These are phyloP conservation scores for Diutina siamensis DNA, from an alignment of 1,139 yeast genomes.

Conservation along the genomic window DNA sequence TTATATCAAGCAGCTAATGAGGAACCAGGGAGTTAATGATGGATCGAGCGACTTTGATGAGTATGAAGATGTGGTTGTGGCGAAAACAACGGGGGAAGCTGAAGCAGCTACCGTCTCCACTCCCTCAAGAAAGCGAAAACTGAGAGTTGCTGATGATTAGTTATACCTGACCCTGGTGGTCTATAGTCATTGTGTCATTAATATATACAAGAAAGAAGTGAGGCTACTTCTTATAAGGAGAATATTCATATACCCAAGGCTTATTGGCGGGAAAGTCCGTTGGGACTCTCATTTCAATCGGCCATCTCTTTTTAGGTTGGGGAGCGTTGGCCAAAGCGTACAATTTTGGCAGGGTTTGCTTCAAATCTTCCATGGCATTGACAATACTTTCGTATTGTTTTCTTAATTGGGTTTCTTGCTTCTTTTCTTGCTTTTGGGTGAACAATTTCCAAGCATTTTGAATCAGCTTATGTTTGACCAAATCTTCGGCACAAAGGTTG, in stretches of 20 bases:
- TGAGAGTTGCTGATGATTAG: background rate
- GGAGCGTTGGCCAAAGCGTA: constrained; percentile 39
- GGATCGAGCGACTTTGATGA: background rate
- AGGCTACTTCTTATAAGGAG: constrained; percentile 5
- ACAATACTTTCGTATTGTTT: constrained; percentile 57
- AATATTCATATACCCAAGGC: constrained; percentile 65
- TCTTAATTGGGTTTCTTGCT: constrained; percentile 35
- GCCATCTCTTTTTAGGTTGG: constrained; percentile 41
- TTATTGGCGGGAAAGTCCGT: constrained; percentile 84
- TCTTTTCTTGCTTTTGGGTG: constrained; percentile 36
- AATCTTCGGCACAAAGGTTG: constrained; percentile 69
- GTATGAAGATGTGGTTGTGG: background rate
- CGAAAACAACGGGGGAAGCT: background rate
- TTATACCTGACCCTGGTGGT: background rate
- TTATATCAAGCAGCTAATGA: constrained; percentile 51
- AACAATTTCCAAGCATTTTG: constrained; percentile 72
- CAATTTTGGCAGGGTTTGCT: constrained; percentile 33
- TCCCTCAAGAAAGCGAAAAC: background rate
- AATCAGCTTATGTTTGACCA: constrained; percentile 74
- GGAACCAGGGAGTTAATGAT: constrained; percentile 15
- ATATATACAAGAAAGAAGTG: constrained; percentile 1
- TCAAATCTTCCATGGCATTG: constrained; percentile 67
- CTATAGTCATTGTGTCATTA: constrained; percentile 1
- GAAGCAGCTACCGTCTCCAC: background rate
- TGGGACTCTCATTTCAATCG: constrained; percentile 76